These are phyloP conservation scores for Solanum peruvianum DNA, from an alignment of 257 asterid genomes.

Conservation along the genomic window DNA sequence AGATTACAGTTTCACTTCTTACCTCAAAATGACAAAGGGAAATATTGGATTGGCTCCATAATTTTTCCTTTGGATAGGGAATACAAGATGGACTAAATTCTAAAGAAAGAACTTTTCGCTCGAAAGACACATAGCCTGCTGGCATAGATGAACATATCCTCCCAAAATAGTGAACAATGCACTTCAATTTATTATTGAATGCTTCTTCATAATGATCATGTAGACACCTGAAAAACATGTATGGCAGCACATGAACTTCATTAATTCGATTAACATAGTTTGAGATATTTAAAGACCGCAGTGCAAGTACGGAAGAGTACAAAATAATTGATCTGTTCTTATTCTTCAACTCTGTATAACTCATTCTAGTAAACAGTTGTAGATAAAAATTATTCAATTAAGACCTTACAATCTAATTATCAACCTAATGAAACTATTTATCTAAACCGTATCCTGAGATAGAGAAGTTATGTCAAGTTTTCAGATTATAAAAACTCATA, in stretches of 20 bases:
- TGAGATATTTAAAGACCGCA: neutral
- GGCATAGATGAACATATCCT: constrained; percentile 53
- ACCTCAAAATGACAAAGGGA: constrained; percentile 73
- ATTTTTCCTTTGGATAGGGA: constrained; percentile 36
- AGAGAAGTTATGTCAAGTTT: neutral
- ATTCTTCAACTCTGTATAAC: neutral
- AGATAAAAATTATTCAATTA: neutral
- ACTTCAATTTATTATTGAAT: constrained; percentile 64
- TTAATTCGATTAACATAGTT: neutral
- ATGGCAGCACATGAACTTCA: neutral
- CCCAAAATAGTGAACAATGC: constrained; percentile 77
- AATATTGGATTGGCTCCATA: constrained; percentile 52
- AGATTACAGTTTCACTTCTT: constrained; percentile 1
- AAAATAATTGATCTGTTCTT: neutral
- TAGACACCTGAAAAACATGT: constrained; percentile 39
- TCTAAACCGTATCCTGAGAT: neutral
- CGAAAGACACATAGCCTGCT: constrained; percentile 61
- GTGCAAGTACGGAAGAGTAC: neutral
- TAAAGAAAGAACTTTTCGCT: constrained; percentile 66
- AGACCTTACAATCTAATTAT: neutral
- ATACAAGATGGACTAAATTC: constrained; percentile 17
- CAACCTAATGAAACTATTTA: neutral
- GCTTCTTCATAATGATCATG: constrained; percentile 35
- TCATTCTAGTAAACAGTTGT: neutral
- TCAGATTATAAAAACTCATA: neutral